phyloP scores from a whole-genome alignment of 768 basidiomycete genomes.

The Sporobolomyces roseus region DNA sequence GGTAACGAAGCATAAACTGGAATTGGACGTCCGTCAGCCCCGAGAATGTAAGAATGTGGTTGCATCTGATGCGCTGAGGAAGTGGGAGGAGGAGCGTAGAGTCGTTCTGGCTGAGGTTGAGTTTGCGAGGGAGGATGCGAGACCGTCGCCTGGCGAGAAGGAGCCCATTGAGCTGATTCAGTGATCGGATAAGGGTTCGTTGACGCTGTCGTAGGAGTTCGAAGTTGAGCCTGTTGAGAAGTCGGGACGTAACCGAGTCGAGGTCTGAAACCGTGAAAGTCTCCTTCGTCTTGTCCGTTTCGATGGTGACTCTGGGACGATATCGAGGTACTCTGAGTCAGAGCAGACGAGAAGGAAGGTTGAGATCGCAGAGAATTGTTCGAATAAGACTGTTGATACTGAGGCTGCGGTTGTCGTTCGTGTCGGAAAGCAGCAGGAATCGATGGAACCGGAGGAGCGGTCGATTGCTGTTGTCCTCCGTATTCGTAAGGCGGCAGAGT shows the following conservation, averaged over 20 bases:
- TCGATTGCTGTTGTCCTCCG: neutral
- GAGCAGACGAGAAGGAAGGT: neutral
- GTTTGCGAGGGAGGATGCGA: neutral
- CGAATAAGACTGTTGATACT: neutral
- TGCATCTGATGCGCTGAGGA: neutral
- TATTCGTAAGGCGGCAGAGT: constrained; percentile 16
- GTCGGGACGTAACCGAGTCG: too few species aligned
- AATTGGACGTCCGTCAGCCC: constrained; percentile 25
- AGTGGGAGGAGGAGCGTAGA: neutral
- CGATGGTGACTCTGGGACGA: neutral
- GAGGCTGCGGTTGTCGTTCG: neutral
- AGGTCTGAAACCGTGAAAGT: constrained; percentile 30
- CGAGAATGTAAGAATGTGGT: constrained; percentile 30
- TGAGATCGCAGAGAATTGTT: neutral
- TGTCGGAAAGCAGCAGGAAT: neutral
- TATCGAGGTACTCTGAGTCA: neutral
- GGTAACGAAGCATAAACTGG: constrained; percentile 26
- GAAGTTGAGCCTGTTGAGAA: neutral
- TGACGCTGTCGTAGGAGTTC: too few species aligned
- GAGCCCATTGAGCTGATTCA: neutral
- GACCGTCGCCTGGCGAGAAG: neutral
- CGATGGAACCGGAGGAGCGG: constrained; percentile 1
- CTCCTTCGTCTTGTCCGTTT: neutral
- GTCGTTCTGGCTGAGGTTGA: neutral
- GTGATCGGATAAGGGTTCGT: neutral